Conservation (phyloP, 139 green algal species). For the Chlamydomonas sphaeroides region DNA sequence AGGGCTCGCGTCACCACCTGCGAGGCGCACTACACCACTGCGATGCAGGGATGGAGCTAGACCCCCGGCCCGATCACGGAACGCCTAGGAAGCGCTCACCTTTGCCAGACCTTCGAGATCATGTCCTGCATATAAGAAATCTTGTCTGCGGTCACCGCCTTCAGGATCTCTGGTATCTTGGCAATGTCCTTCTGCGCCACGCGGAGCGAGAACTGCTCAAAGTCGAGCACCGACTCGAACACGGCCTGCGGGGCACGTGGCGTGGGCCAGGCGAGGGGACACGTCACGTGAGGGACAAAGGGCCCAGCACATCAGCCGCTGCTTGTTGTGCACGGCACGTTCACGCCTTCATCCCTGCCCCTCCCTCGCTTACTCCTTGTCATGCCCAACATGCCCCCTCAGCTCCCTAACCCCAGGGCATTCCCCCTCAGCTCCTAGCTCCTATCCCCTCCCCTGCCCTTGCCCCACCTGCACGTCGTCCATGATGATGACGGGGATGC, state of each 20-base stretch:
- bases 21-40: no score
- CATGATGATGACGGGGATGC: slow-evolving; percentile 76
- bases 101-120: slow-evolving; percentile 44
- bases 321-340: no score
- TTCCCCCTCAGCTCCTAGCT: neutral
- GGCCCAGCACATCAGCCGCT: neutral
- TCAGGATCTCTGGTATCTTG: slow-evolving; percentile 40
- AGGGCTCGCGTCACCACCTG: no score
- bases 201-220: slow-evolving; percentile 37
- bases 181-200: slow-evolving; percentile 44
- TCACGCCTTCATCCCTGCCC: no score
- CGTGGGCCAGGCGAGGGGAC: neutral
- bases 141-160: slow-evolving; percentile 23
- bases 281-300: no score
- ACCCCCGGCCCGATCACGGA: no score
- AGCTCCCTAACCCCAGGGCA: no score
- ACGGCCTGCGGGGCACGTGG: neutral
- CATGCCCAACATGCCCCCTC: no score
- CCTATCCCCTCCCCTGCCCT: neutral
- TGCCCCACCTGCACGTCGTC: slow-evolving; percentile 46
- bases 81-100: slow-evolving; percentile 37
- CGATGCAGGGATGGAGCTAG: no score
- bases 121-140: slow-evolving; percentile 56
- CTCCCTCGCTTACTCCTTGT: no score
- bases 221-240: slow-evolving; percentile 45